Conservation (phyloP, 169 alveolate genomes). For the Babesia caballi region DNA sequence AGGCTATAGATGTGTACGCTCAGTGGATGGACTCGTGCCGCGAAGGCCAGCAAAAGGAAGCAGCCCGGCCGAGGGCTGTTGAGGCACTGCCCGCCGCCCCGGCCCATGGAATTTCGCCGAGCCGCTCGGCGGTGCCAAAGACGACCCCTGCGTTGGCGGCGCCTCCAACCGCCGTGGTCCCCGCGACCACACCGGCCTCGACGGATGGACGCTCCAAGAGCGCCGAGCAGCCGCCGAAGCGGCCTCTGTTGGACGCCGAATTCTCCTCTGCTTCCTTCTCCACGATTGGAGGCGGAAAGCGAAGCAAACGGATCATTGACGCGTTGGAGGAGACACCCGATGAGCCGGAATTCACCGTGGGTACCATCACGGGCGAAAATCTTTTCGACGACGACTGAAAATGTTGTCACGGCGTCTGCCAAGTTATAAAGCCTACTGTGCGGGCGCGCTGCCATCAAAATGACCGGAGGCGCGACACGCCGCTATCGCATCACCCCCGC, state of each 20-base stretch:
- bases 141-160: too few species aligned
- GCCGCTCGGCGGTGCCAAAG: background rate
- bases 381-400: slow-evolving; percentile 12
- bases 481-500: too few species aligned
- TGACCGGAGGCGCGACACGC: too few species aligned
- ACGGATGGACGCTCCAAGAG: background rate
- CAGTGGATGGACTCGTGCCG: slow-evolving; percentile 88
- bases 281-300: background rate
- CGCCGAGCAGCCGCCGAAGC: background rate
- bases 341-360: slow-evolving; percentile 9
- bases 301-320: slow-evolving; percentile 30
- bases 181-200: background rate
- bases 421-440: too few species aligned
- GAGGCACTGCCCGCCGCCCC: too few species aligned
- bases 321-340: slow-evolving; percentile 12
- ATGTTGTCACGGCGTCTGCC: background rate
- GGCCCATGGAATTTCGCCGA: too few species aligned
- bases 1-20: slow-evolving; percentile 87
- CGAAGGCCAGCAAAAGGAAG: slow-evolving; percentile 53
- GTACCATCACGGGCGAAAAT: slow-evolving; percentile 3
- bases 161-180: too few species aligned
- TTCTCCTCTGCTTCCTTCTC: background rate
- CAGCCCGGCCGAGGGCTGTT: background rate
- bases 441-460: too few species aligned
- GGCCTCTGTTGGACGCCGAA: background rate